Base-by-base conservation (phyloP, 192 early-diverging fungal species). In the Thoreauomyces humboldtii region DNA sequence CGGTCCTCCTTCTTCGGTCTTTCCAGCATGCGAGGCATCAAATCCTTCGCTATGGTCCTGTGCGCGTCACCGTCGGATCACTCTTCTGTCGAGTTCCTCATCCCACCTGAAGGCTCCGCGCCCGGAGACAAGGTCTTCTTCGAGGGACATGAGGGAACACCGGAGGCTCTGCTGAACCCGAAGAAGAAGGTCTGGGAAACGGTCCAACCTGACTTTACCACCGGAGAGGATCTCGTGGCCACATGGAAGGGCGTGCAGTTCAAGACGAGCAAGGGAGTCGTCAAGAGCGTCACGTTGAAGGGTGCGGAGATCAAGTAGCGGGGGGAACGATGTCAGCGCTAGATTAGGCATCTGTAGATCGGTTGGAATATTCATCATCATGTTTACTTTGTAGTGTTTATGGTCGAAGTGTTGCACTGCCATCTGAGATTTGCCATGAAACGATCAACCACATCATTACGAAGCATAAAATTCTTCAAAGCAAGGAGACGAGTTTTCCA, bases 111-210 rank as follows among this genome's bases (percentile, higher is more conserved):
- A 60, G 89, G 89, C 32, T 84, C 85, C 64, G 82, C 86, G 71
- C 93, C 96, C 19, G 96, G 96, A 45, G 92, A 93, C 64, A 83
- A 86, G 52, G 90, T 96, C 54, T 94, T 79, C 81, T 93, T 98
- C 80, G 91, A 91, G 27, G 93, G 92, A 32, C 86, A 88, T 65
- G 88, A 94, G 82, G 91, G 90, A 55, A 64, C 73, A 42, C 94
- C 96, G 29, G 94, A 96, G 66, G 87, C 82, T 60, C 82, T 90
- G 28, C 85, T 99, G 59, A 96, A 96, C 73, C 94, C 96, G 63
- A 99, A 99, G 84, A 94, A 93, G 85, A 99, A 99, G 82, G 86
- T 95, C 60, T 99, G 86, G 83, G 96, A 99, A 72, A 91, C 92
- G 27, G 90, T 99, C 46, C 94, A 96, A 82, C 92, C 94, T 27